phyloP scores from a whole-genome alignment of 768 basidiomycete genomes.

The Suillus ampliporus region DNA sequence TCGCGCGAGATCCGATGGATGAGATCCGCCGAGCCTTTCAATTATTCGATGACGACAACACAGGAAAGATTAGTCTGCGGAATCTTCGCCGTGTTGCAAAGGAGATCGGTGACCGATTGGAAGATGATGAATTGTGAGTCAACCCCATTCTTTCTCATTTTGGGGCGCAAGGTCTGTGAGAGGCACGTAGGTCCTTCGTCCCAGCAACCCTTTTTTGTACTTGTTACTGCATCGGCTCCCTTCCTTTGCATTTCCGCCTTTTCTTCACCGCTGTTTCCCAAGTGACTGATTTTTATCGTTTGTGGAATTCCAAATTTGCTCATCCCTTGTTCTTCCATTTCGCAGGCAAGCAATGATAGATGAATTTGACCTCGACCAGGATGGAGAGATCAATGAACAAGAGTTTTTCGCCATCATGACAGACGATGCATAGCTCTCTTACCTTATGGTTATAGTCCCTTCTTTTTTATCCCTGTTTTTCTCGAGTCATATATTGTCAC shows the following conservation, averaged over 20 bases:
- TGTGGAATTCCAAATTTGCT: slow-evolving; percentile 34
- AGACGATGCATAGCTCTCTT: slow-evolving; percentile 68
- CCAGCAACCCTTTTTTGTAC: slow-evolving; percentile 35
- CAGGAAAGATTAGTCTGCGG: slow-evolving; percentile 90
- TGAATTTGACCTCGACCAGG: slow-evolving; percentile 98
- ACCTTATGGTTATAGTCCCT: neutral
- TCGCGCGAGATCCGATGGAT: slow-evolving; percentile 94
- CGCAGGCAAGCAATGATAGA: slow-evolving; percentile 99
- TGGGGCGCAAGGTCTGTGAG: slow-evolving; percentile 21
- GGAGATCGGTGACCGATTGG: slow-evolving; percentile 93
- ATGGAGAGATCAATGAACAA: slow-evolving; percentile 95
- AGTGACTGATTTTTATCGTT: slow-evolving; percentile 20
- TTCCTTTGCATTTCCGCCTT: slow-evolving; percentile 23
- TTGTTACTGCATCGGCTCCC: slow-evolving; percentile 24
- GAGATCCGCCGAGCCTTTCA: slow-evolving; percentile 97
- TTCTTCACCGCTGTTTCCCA: slow-evolving; percentile 33
- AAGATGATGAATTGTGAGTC: slow-evolving; percentile 95
- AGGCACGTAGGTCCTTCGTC: slow-evolving; percentile 29
- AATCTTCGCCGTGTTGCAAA: slow-evolving; percentile 94
- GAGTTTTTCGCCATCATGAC: slow-evolving; percentile 99
- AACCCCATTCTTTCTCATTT: slow-evolving; percentile 18
- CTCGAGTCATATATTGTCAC: slow-evolving; percentile 6
- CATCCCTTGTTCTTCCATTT: slow-evolving; percentile 34
- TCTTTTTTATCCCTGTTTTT: neutral
- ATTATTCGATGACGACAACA: slow-evolving; percentile 94